These are phyloP conservation scores for Geranomyces variabilis DNA, from an alignment of 192 early-diverging fungal species.

Conservation along the genomic window DNA sequence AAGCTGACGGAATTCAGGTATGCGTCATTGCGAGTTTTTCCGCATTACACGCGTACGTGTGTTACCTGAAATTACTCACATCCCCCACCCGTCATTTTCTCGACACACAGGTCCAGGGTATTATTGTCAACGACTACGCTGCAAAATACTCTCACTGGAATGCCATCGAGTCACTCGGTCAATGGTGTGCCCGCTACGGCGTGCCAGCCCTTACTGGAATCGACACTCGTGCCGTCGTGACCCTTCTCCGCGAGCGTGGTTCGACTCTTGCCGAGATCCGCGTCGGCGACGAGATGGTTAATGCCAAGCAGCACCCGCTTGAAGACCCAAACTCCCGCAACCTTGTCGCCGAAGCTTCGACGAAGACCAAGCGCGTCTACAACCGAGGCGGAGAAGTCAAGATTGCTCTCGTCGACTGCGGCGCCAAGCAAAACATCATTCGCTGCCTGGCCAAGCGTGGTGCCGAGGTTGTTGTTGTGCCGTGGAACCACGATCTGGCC, in stretches of 20 bases:
- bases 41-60: too few relatives aligned
- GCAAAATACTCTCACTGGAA: conserved; percentile 92
- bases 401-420: conserved; percentile 90
- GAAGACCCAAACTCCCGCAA: conserved; percentile 89
- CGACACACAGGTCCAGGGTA: conserved; percentile 84
- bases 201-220: conserved; percentile 88
- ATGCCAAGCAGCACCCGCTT: conserved; percentile 73
- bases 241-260: conserved; percentile 81
- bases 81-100: too few relatives aligned
- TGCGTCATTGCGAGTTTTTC: too few relatives aligned
- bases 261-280: conserved; percentile 79
- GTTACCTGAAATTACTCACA: too few relatives aligned
- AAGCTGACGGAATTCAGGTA: conserved; percentile 39
- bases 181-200: conserved; percentile 85
- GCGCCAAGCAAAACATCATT: conserved; percentile 99
- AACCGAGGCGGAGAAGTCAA: conserved; percentile 35
- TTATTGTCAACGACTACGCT: conserved; percentile 92
- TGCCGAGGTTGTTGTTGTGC: conserved; percentile 90
- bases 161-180: conserved; percentile 83
- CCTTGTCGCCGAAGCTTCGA: conserved; percentile 94
- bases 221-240: conserved; percentile 89
- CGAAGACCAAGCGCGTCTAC: conserved; percentile 77
- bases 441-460: conserved; percentile 96
- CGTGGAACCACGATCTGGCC: conserved; percentile 95
- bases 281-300: conserved; percentile 58